Conservation (phyloP, 2,329 filamentous ascomycete species). For the Fusarium lateritium region DNA sequence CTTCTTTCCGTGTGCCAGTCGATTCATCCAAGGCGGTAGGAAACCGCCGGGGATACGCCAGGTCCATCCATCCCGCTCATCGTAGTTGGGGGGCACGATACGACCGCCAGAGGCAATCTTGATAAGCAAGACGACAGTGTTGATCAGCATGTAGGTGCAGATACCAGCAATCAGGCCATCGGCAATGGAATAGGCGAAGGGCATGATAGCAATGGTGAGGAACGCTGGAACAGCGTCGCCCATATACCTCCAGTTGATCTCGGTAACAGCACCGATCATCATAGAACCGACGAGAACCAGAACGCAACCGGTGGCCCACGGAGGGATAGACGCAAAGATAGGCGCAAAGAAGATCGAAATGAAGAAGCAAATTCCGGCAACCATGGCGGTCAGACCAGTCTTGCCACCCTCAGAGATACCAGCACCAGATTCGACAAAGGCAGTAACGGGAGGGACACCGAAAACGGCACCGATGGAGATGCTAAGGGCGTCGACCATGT, state of each 20-base stretch:
- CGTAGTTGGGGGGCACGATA: constrained; percentile 81
- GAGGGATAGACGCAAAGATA: constrained; percentile 90
- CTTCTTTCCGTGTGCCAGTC: constrained; percentile 76
- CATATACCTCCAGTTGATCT: constrained; percentile 92
- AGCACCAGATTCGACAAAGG: constrained; percentile 90
- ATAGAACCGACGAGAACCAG: constrained; percentile 89
- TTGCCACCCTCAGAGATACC: constrained; percentile 90
- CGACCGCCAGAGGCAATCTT: constrained; percentile 77
- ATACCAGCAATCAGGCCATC: constrained; percentile 89
- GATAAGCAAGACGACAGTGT: constrained; percentile 78
- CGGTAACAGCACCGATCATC: constrained; percentile 83
- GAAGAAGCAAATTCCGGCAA: constrained; percentile 86
- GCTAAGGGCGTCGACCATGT: constrained; percentile 83
- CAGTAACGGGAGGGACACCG: constrained; percentile 85
- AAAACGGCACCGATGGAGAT: constrained; percentile 87
- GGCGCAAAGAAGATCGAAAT: constrained; percentile 91
- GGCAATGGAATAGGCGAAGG: constrained; percentile 90
- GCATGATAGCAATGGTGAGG: constrained; percentile 87
- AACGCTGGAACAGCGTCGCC: constrained; percentile 90
- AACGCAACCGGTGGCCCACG: constrained; percentile 92
- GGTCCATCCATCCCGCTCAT: constrained; percentile 85
- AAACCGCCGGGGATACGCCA: constrained; percentile 82
- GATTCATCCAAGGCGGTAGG: constrained; percentile 79
- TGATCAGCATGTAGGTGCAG: constrained; percentile 82
- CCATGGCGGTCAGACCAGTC: constrained; percentile 86